A percentile compares a stretch with the other conserved stretches of the same genome.
These are phyloP conservation scores for Aspergillus amoenus DNA, from an alignment of 2,329 filamentous ascomycete genomes.

Conservation along the genomic window DNA sequence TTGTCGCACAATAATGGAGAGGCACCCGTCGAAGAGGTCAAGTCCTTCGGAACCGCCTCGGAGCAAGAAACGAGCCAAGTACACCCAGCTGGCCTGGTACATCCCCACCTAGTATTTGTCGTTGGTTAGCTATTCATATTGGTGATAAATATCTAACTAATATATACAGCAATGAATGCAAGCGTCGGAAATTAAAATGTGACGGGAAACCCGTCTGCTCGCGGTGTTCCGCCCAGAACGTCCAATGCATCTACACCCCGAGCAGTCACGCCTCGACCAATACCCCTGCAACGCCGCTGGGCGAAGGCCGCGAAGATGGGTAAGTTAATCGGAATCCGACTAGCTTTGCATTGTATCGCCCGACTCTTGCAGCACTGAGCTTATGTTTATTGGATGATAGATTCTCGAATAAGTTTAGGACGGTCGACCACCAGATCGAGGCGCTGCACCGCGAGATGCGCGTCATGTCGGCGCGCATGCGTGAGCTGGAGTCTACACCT, in stretches of 20 bases:
- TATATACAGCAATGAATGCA: slow-evolving; percentile 64
- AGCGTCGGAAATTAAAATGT: slow-evolving; percentile 73
- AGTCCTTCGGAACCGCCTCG: slow-evolving; percentile 20
- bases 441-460: slow-evolving; percentile 30
- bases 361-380: neutral
- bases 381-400: neutral
- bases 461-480: slow-evolving; percentile 29
- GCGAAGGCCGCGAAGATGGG: slow-evolving; percentile 22
- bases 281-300: neutral
- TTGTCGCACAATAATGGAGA: slow-evolving; percentile 12
- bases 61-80: slow-evolving; percentile 35
- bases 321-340: neutral
- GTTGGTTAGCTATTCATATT: neutral
- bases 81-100: slow-evolving; percentile 38
- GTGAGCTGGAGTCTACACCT: slow-evolving; percentile 25
- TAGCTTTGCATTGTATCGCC: neutral
- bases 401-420: slow-evolving; percentile 19
- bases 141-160: neutral
- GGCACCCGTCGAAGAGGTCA: neutral
- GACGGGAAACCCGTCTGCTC: slow-evolving; percentile 69
- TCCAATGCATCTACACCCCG: slow-evolving; percentile 64
- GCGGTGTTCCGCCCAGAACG: slow-evolving; percentile 61
- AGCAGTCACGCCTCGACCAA: slow-evolving; percentile 50
- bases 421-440: slow-evolving; percentile 29
- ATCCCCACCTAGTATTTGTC: neutral